phyloP scores from a whole-genome alignment of 495 filamentous ascomycete genomes.

The Corynascus novoguineensis region DNA sequence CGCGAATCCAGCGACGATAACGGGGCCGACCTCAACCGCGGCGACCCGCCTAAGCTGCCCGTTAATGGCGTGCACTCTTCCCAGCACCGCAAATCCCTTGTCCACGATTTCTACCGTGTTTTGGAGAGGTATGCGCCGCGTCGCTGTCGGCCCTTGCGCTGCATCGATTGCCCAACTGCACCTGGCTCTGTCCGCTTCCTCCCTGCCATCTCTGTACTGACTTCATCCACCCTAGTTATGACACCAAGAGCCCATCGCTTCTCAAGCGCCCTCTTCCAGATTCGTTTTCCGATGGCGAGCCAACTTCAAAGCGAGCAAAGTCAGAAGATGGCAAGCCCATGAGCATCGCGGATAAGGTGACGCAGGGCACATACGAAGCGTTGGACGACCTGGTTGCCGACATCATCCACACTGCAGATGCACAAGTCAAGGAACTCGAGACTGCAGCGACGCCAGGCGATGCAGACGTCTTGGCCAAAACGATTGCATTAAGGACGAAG shows the following conservation, averaged over 20 bases:
- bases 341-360: conserved; percentile 45
- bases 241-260: conserved; percentile 36
- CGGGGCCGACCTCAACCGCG: conserved; percentile 26
- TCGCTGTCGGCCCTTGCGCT: conserved; percentile 5
- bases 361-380: conserved; percentile 36
- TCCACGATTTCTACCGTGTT: conserved; percentile 40
- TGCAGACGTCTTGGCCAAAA: conserved; percentile 32
- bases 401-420: conserved; percentile 33
- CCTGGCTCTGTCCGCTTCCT: neutral
- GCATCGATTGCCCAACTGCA: conserved; percentile 1
- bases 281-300: conserved; percentile 32
- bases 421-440: conserved; percentile 39
- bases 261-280: conserved; percentile 42
- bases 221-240: conserved; percentile 33
- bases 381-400: conserved; percentile 46
- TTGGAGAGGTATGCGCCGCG: conserved; percentile 39
- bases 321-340: conserved; percentile 30
- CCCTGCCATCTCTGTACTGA: conserved; percentile 3
- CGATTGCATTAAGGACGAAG: conserved; percentile 39
- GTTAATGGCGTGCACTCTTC: conserved; percentile 24
- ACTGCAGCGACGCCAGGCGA: conserved; percentile 21
- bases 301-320: conserved; percentile 44
- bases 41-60: conserved; percentile 23
- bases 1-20: conserved; percentile 45
- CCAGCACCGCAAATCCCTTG: conserved; percentile 24